Conservation (phyloP, 2,329 filamentous ascomycete species). For the Fusarium chlamydosporum region DNA sequence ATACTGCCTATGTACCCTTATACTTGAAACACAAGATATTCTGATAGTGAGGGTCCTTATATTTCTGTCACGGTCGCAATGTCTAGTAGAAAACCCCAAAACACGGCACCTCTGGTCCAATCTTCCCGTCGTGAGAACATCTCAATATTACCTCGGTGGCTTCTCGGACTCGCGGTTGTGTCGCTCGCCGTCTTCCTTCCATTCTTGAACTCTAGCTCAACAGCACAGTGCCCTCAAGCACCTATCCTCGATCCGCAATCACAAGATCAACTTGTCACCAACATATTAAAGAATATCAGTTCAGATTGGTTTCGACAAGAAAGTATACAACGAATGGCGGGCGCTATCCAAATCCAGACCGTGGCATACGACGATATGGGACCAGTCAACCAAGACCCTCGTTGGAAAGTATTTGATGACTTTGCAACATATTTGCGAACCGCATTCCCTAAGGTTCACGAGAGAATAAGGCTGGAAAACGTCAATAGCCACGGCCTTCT, state of each 20-base stretch:
- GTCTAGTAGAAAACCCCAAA: not conserved
- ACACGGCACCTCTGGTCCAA: not conserved
- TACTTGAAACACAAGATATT: too few relatives aligned
- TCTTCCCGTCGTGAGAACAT: not conserved
- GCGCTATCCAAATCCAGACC: not conserved
- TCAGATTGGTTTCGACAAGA: not conserved
- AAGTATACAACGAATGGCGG: not conserved
- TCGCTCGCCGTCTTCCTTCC: not conserved
- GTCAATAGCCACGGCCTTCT: not conserved
- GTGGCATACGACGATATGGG: conserved; percentile 1
- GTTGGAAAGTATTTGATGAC: not conserved
- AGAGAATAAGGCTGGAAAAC: not conserved
- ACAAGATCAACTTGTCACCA: not conserved
- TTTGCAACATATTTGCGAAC: not conserved
- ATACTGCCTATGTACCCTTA: too few relatives aligned
- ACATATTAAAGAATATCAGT: not conserved
- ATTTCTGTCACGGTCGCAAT: not conserved
- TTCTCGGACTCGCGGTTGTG: not conserved
- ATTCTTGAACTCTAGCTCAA: not conserved
- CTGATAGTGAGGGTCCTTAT: too few relatives aligned
- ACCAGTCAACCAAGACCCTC: not conserved
- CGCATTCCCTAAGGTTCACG: not conserved
- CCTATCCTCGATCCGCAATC: rapidly evolving
- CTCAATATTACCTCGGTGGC: not conserved
- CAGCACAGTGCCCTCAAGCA: not conserved